phyloP scores from a whole-genome alignment of 2,329 filamentous ascomycete species.

The Epichloe gansuensis region DNA sequence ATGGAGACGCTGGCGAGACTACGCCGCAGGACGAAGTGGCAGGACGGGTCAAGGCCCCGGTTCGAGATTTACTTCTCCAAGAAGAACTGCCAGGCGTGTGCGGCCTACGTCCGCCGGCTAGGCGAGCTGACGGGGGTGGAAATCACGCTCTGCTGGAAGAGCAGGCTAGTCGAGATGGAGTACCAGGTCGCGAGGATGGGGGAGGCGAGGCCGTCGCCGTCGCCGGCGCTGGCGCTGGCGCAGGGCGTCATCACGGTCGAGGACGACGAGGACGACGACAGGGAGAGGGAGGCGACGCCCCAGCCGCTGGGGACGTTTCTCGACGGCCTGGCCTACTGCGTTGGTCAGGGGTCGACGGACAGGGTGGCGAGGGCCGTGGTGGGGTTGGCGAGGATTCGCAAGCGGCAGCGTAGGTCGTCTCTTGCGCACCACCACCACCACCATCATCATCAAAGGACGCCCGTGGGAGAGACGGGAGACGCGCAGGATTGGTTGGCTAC shows the following conservation, averaged over 20 bases:
- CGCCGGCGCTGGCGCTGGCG: background rate
- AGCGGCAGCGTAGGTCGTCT: background rate
- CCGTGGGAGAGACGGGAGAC: background rate
- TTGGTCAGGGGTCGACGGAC: conserved; percentile 14
- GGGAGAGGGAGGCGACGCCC: background rate
- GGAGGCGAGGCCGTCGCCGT: background rate
- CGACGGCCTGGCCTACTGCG: conserved; percentile 20
- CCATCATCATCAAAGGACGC: background rate
- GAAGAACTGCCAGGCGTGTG: conserved; percentile 19
- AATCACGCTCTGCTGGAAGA: conserved; percentile 16
- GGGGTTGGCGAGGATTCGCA: conserved; percentile 1
- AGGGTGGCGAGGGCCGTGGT: background rate
- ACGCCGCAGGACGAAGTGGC: conserved; percentile 11
- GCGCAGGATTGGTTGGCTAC: background rate
- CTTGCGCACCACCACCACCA: too few species aligned
- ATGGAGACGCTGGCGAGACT: conserved; percentile 13
- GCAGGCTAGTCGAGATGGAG: conserved; percentile 15
- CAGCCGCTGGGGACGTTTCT: conserved; percentile 9
- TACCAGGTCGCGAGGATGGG: conserved; percentile 10
- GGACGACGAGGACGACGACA: conserved; percentile 1
- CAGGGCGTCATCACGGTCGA: background rate
- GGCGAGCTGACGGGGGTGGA: conserved; percentile 15
- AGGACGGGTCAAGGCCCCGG: conserved; percentile 14
- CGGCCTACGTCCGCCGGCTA: conserved; percentile 13
- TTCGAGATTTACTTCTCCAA: conserved; percentile 25